These are phyloP conservation scores for Globisporangium spiculum DNA, from an alignment of 352 stramenopile species.

Conservation along the genomic window DNA sequence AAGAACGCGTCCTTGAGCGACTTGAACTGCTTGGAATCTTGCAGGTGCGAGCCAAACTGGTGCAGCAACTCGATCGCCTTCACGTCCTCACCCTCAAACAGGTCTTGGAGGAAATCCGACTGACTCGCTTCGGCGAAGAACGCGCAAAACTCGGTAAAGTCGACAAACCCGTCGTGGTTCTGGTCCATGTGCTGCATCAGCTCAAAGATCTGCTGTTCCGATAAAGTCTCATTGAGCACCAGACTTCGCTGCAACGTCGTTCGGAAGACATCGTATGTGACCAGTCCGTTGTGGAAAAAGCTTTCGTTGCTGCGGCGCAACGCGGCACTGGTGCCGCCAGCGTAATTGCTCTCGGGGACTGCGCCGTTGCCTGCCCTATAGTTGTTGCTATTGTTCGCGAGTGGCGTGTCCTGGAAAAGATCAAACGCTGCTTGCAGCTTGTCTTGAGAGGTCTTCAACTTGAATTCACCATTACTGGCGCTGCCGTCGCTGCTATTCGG, in stretches of 20 bases:
- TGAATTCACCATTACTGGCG: slow-evolving; percentile 28
- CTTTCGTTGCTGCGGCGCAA: slow-evolving; percentile 42
- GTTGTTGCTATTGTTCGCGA: neutral
- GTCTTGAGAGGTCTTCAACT: slow-evolving; percentile 46
- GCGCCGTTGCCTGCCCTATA: neutral
- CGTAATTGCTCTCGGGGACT: neutral
- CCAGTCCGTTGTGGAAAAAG: slow-evolving; percentile 44
- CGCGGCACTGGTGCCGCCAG: slow-evolving; percentile 27
- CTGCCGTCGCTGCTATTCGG: slow-evolving; percentile 10
- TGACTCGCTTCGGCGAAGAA: slow-evolving; percentile 85
- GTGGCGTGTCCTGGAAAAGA: slow-evolving; percentile 42
- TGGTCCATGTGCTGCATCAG: slow-evolving; percentile 92
- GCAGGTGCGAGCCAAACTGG: slow-evolving; percentile 52
- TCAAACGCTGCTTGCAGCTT: slow-evolving; percentile 74
- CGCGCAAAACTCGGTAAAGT: slow-evolving; percentile 87
- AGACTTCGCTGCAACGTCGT: slow-evolving; percentile 65
- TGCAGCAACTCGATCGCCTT: slow-evolving; percentile 70
- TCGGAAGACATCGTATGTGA: slow-evolving; percentile 80
- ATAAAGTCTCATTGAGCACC: slow-evolving; percentile 57
- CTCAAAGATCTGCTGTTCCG: slow-evolving; percentile 90
- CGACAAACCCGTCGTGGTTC: slow-evolving; percentile 87
- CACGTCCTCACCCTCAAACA: slow-evolving; percentile 77
- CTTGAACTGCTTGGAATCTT: slow-evolving; percentile 37
- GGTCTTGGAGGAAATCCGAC: slow-evolving; percentile 63
- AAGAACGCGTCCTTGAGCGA: slow-evolving; percentile 58